A percentile compares a stretch with the other conserved stretches of the same genome.
Conservation (phyloP, 2,329 filamentous ascomycete genomes). For the Metarhizium rileyi region DNA sequence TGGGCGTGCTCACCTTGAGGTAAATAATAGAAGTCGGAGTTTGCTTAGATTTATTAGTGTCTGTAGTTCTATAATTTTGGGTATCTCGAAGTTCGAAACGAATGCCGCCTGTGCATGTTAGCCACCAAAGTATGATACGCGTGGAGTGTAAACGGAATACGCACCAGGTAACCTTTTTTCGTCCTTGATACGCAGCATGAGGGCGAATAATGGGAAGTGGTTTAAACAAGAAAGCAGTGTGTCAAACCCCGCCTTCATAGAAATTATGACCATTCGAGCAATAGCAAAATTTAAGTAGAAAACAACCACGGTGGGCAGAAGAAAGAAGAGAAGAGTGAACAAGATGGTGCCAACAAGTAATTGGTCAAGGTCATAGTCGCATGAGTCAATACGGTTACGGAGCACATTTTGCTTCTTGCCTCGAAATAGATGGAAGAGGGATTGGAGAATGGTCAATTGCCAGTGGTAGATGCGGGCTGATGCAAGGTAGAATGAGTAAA, state of each 20-base stretch:
- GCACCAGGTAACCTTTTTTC: conserved; percentile 75
- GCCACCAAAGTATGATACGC: background rate
- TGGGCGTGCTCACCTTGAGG: conserved; percentile 54
- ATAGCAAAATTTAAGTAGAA: conserved; percentile 96
- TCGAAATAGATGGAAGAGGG: conserved; percentile 95
- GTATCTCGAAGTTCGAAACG: conserved; percentile 82
- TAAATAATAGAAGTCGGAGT: conserved; percentile 73
- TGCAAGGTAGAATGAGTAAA: conserved; percentile 96
- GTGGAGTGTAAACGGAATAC: conserved; percentile 11
- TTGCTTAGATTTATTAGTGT: conserved; percentile 30
- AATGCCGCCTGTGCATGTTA: conserved; percentile 45
- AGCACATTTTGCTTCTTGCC: conserved; percentile 97
- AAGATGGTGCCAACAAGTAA: conserved; percentile 91
- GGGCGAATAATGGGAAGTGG: conserved; percentile 92
- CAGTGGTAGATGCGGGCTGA: conserved; percentile 96
- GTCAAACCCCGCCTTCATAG: conserved; percentile 82
- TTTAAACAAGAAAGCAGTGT: conserved; percentile 89
- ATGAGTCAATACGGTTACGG: conserved; percentile 94
- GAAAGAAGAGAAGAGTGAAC: conserved; percentile 89
- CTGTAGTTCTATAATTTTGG: conserved; percentile 36
- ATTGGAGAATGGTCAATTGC: conserved; percentile 94
- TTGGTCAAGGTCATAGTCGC: conserved; percentile 97
- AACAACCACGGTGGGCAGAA: conserved; percentile 87
- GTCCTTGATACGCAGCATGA: conserved; percentile 95
- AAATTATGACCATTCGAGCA: conserved; percentile 90